Percentiles rank a stretch among this genome's conserved stretches.
These are phyloP conservation scores for Puccinia triticina DNA, from an alignment of 1,284 basidiomycete genomes.

Conservation along the genomic window DNA sequence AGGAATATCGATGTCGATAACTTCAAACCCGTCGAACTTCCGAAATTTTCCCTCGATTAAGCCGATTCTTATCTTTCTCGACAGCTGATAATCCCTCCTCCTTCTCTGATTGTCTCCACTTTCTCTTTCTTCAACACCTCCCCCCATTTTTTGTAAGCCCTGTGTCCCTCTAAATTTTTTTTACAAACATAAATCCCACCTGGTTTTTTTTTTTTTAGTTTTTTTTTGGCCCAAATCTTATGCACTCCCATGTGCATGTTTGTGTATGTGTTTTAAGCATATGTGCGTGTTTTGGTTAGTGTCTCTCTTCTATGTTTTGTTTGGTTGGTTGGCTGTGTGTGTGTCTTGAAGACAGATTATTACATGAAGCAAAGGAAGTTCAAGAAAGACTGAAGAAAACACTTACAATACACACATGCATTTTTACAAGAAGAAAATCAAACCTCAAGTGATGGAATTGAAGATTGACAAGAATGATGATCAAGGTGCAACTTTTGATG, in stretches of 20 bases:
- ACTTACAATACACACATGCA: too few species aligned
- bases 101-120: neutral
- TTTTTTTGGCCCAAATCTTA: conserved; percentile 7
- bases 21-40: conserved; percentile 64
- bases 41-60: conserved; percentile 40
- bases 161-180: neutral
- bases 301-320: neutral
- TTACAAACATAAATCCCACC: neutral
- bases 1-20: conserved; percentile 84
- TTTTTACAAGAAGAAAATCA: too few species aligned
- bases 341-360: neutral
- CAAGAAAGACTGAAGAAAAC: neutral
- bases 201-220: conserved; percentile 4
- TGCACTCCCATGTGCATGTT: neutral
- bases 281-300: neutral
- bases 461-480: too few species aligned
- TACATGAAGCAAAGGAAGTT: conserved; percentile 1
- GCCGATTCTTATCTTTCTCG: neutral
- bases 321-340: neutral
- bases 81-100: neutral
- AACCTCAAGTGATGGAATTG: too few species aligned
- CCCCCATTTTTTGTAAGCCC: conserved; percentile 6
- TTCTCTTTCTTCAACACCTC: neutral
- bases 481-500: too few species aligned
- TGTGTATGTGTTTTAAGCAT: neutral